Percentiles rank a stretch among this genome's conserved stretches.
phyloP scores from a whole-genome alignment of 148 eudicot species.

The Agrostemma githago region DNA sequence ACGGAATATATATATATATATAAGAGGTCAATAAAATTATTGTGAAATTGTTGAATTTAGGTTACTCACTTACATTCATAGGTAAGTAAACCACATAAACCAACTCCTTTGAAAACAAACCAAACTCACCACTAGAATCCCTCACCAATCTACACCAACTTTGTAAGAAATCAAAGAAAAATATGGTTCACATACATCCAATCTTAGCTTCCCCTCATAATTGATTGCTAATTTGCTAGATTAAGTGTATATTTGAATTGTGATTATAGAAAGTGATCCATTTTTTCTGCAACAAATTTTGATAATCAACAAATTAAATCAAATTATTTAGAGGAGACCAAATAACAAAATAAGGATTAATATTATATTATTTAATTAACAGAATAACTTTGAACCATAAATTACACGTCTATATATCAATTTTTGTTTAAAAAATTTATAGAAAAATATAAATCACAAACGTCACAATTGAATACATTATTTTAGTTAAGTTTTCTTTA shows the following conservation, averaged over 20 bases:
- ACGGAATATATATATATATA: no score
- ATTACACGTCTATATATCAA: no score
- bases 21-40: no score
- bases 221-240: background rate
- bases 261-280: background rate
- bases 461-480: no score
- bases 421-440: no score
- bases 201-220: background rate
- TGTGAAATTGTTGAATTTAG: background rate
- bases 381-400: no score
- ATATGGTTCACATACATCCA: background rate
- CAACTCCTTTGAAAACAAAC: background rate
- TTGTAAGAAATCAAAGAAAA: background rate
- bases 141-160: constrained; percentile 6
- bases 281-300: constrained; percentile 7
- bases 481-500: no score
- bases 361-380: no score
- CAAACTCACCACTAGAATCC: background rate
- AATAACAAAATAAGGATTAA: no score
- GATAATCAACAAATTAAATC: background rate
- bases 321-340: no score
- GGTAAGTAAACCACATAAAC: background rate
- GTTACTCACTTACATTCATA: background rate
- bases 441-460: no score
- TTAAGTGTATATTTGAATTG: constrained; percentile 8